Evolutionary conservation across 2,329 filamentous ascomycete species (phyloP), one percentile per base, ranked within the genome.

Genomic region (Dothiorella sarmentorum): DNA sequence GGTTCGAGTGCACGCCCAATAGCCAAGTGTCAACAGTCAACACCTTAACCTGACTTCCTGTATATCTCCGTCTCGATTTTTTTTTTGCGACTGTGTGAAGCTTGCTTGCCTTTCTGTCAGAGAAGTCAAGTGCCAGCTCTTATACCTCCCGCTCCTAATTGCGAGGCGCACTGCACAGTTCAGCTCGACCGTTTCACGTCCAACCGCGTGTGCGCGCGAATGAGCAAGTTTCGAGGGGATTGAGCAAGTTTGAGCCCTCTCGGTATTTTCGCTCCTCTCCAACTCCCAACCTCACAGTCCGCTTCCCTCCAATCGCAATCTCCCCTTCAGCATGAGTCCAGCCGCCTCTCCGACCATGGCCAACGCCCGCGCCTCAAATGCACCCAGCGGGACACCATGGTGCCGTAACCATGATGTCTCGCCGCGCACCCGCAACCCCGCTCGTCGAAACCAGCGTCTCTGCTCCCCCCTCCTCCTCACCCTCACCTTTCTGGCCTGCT

Each of bases 181-280:
- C 20, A 27, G 18, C 10, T 31, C 20, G 37, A n/a, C 6, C 24
- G 56, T 43, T 59, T 59, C 47, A 53, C 37, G 35, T n/a, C n/a
- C 17, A 7, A n/a, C 17, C 13, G 27, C 24, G 13, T 27, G 22
- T 37, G 51, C 29, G 51, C 37, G 47, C 40, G 40, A 43, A 55
- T 53, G 51, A 60, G 51, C 58, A 55, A 47, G 58, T 55, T 60
- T 33, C 43, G 35, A 35, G 15, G 17, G 44, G 26, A 44, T 55
- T 60, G 58, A 60, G 58, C 58, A 60, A 47, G 49, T 60, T 60
- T 55, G 58, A 60, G 58, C 27, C 29, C 15, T 22, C 51, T 60
- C 35, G 45, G 37, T 24, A 43, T 59, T 20, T 29, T 13, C 27
- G n/a, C 38, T 18, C 24, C 47, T 55, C 17, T 55, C 17, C 40